phyloP scores from a whole-genome alignment of 2,329 filamentous ascomycete genomes.

The Penicillium glabrum region DNA sequence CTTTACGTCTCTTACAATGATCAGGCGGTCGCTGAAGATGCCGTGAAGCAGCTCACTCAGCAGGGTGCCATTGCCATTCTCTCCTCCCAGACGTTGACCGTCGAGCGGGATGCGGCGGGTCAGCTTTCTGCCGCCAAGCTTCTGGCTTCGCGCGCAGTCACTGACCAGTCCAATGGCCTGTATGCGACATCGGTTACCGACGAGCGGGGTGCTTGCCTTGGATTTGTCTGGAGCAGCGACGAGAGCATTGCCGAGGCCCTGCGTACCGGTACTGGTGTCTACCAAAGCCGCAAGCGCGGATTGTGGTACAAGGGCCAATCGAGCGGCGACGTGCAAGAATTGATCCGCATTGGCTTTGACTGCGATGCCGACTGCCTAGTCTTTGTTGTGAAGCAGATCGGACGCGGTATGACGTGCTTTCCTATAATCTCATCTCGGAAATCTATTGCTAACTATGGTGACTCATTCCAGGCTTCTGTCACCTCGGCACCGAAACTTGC shows the following conservation, averaged over 20 bases:
- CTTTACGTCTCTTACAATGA: constrained; percentile 40
- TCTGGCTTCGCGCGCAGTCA: constrained; percentile 72
- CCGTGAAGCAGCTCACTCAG: constrained; percentile 49
- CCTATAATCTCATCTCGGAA: background rate
- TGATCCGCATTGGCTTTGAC: constrained; percentile 80
- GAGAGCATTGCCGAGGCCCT: constrained; percentile 87
- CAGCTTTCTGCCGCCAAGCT: constrained; percentile 69
- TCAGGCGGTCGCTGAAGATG: constrained; percentile 44
- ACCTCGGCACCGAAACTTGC: constrained; percentile 87
- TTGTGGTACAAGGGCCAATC: constrained; percentile 96
- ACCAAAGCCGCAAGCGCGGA: constrained; percentile 92
- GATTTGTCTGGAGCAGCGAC: constrained; percentile 90
- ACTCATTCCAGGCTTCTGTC: constrained; percentile 69
- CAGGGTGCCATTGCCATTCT: constrained; percentile 69
- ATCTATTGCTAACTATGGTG: constrained; percentile 16
- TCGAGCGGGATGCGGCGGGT: constrained; percentile 59
- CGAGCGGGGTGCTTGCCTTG: constrained; percentile 78
- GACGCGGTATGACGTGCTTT: constrained; percentile 55
- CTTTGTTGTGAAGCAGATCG: constrained; percentile 87
- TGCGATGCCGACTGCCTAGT: constrained; percentile 92
- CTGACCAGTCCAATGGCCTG: constrained; percentile 79
- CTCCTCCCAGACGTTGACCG: constrained; percentile 68
- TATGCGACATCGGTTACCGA: constrained; percentile 90
- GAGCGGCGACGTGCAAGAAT: constrained; percentile 88
- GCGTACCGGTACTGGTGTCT: constrained; percentile 78